These are phyloP conservation scores for Cladophialophora exuberans DNA, from an alignment of 2,329 filamentous ascomycete species.

Conservation along the genomic window DNA sequence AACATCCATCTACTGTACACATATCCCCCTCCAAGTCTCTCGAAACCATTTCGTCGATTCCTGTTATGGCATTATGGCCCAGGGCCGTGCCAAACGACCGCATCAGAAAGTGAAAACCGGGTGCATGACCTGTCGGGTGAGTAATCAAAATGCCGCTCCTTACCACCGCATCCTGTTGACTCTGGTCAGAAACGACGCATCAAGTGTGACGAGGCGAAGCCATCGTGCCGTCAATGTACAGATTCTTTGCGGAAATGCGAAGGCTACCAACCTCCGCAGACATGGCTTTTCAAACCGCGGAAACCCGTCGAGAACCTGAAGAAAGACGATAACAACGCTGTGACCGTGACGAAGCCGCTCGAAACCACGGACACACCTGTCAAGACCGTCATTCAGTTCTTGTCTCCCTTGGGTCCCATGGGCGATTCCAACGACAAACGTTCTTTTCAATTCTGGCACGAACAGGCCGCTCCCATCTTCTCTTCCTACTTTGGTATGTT, in stretches of 20 bases:
- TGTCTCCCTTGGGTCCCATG: constrained; percentile 18
- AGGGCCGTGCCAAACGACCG: constrained; percentile 27
- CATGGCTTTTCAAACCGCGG: constrained; percentile 30
- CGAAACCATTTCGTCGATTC: background rate
- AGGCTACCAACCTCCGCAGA: constrained; percentile 28
- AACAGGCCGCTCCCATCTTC: constrained; percentile 25
- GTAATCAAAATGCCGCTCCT: background rate
- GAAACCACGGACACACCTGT: background rate
- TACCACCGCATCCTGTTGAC: background rate
- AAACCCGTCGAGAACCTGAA: background rate
- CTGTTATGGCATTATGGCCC: constrained; percentile 25
- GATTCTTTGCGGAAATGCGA: constrained; percentile 27
- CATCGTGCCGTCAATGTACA: constrained; percentile 28
- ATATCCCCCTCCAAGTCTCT: no score
- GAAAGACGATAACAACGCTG: background rate
- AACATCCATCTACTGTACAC: no score
- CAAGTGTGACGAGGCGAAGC: constrained; percentile 30
- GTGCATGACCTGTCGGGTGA: constrained; percentile 30
- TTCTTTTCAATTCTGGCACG: constrained; percentile 25
- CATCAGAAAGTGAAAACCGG: constrained; percentile 32
- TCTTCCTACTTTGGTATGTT: constrained; percentile 27
- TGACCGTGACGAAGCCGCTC: background rate
- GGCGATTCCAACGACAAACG: constrained; percentile 19
- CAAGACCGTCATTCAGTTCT: constrained; percentile 8
- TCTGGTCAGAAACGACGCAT: constrained; percentile 26